Conservation (phyloP, 2,329 filamentous ascomycete species). For the Mariannaea elegans region DNA sequence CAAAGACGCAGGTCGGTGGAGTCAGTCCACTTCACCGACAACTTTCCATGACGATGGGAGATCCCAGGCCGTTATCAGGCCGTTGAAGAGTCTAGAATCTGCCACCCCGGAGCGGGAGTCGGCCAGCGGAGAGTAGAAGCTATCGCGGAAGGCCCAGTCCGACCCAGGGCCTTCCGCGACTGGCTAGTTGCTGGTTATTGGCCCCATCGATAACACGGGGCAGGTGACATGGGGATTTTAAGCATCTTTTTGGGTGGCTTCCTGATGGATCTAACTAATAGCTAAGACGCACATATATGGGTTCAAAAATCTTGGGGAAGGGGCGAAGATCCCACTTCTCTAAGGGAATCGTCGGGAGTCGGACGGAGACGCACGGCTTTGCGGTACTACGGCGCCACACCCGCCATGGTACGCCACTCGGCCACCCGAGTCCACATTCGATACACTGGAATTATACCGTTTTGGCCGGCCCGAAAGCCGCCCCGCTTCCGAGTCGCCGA, state of each 20-base stretch:
- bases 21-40: conserved; percentile 9
- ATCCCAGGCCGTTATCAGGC: conserved; percentile 10
- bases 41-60: conserved; percentile 4
- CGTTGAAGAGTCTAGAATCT: neutral
- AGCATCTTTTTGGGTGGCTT: conserved; percentile 2
- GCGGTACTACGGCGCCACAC: conserved; percentile 13
- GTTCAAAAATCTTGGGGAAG: neutral
- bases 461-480: conserved; percentile 31
- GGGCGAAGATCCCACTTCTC: neutral
- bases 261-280: neutral
- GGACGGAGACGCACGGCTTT: neutral
- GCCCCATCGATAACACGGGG: neutral
- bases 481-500: conserved; percentile 23
- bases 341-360: conserved; percentile 17
- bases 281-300: neutral
- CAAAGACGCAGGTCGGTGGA: conserved; percentile 15
- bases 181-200: conserved; percentile 2
- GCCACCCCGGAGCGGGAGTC: conserved; percentile 22
- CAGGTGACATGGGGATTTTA: conserved; percentile 3
- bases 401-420: conserved; percentile 12
- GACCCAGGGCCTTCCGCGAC: conserved; percentile 14
- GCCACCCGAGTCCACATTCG: conserved; percentile 9
- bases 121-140: conserved; percentile 7
- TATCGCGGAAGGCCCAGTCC: conserved; percentile 8
- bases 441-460: conserved; percentile 14